phyloP scores from a whole-genome alignment of 73 alveolate genomes.

The Paramecium pentaurelia region DNA sequence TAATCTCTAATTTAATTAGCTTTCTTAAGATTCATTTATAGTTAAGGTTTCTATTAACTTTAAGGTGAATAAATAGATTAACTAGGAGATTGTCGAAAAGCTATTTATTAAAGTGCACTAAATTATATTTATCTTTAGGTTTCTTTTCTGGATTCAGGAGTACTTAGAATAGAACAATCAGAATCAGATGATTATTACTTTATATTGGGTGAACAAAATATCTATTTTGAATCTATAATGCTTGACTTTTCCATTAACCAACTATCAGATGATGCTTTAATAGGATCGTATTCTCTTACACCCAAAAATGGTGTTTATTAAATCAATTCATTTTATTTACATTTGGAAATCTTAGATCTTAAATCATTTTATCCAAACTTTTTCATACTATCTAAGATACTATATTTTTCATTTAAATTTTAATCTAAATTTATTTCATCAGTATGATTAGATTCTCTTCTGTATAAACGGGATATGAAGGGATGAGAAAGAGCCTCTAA shows the following conservation, averaged over 20 bases:
- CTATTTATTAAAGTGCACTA: background rate
- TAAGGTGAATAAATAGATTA: background rate
- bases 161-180: background rate
- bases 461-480: background rate
- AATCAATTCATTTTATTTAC: background rate
- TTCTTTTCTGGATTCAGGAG: background rate
- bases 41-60: background rate
- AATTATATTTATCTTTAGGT: background rate
- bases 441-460: background rate
- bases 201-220: background rate
- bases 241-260: background rate
- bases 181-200: background rate
- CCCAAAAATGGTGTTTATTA: slow-evolving; percentile 8
- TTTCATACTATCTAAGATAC: slow-evolving; percentile 28
- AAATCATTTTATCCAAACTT: background rate
- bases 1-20: background rate
- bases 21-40: background rate
- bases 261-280: background rate
- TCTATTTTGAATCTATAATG: background rate
- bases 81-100: background rate
- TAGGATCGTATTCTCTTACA: background rate
- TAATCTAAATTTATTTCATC: background rate
- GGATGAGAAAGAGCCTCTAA: slow-evolving; percentile 73
- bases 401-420: background rate
- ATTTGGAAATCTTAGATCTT: background rate